These are phyloP conservation scores for Tuber microsphaerosporum DNA, from an alignment of 495 filamentous ascomycete species.

Conservation along the genomic window DNA sequence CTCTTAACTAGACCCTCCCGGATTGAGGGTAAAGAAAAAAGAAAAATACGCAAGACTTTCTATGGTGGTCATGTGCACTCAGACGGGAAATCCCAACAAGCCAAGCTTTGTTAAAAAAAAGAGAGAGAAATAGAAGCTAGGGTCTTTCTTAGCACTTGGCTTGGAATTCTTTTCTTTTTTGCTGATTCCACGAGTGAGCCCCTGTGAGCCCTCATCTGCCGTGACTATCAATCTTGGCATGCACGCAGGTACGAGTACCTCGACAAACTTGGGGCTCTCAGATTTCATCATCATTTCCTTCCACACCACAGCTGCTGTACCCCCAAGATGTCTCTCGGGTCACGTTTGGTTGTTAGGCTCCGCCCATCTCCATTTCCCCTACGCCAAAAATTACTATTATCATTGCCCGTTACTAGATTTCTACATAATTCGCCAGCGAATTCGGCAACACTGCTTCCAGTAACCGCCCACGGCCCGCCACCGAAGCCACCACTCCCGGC, in stretches of 20 bases:
- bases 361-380: neutral
- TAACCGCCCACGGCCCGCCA: slow-evolving; percentile 76
- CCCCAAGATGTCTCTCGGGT: neutral
- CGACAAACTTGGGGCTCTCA: neutral
- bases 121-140: neutral
- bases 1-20: neutral
- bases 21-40: neutral
- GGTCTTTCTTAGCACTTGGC: neutral
- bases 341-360: neutral
- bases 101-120: neutral
- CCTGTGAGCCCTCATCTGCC: neutral
- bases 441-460: slow-evolving; percentile 56
- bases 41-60: neutral
- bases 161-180: neutral
- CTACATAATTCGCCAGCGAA: slow-evolving; percentile 52
- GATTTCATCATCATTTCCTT: neutral
- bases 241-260: neutral
- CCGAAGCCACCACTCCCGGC: slow-evolving; percentile 64
- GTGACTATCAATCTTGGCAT: neutral
- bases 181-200: neutral
- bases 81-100: neutral
- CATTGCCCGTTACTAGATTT: slow-evolving; percentile 26
- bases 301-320: neutral
- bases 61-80: neutral
- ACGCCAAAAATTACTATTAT: neutral